Evolutionary conservation across 2,329 filamentous ascomycete genomes (phyloP).

Genomic region (Ploettnerulaceae sp.): DNA sequence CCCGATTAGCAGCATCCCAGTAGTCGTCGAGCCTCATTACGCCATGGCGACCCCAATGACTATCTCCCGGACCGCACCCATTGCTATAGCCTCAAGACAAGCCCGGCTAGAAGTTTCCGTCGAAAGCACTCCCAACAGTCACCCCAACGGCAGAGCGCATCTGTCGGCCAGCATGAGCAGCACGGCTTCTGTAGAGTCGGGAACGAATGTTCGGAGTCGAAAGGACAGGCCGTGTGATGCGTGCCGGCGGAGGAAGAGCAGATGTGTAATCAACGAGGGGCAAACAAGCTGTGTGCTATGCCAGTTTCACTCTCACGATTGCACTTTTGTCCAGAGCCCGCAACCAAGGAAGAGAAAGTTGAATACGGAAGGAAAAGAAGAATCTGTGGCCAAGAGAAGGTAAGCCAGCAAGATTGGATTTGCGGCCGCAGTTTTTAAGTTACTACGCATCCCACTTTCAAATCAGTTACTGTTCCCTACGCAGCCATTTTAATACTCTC

Average conservation of each 20-base stretch:
- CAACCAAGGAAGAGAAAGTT: conserved; percentile 76
- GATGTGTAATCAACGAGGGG: conserved; percentile 75
- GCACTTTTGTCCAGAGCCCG: conserved; percentile 72
- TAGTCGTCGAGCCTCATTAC: conserved; percentile 29
- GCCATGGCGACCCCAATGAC: conserved; percentile 43
- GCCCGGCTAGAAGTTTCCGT: conserved; percentile 34
- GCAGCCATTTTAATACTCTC: conserved; percentile 9
- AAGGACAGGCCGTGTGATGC: conserved; percentile 62
- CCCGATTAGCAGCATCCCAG: conserved; percentile 13
- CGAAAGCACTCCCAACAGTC: conserved; percentile 21
- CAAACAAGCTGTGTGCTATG: conserved; percentile 69
- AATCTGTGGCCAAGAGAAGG: conserved; percentile 64
- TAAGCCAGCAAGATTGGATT: conserved; percentile 36
- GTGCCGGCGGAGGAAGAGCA: conserved; percentile 67
- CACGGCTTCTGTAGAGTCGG: conserved; percentile 48
- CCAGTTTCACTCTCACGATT: conserved; percentile 71
- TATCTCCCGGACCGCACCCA: conserved; percentile 57
- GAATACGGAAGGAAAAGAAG: conserved; percentile 51
- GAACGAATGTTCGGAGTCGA: conserved; percentile 40
- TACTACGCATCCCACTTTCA: conserved; percentile 16
- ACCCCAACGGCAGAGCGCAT: conserved; percentile 23
- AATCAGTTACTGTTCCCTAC: conserved; percentile 12
- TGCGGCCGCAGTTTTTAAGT: conserved; percentile 1
- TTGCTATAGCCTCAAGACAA: conserved; percentile 61
- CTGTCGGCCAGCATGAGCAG: conserved; percentile 46